Conservation (phyloP, 306 rosid species). For the Abrus precatorius region DNA sequence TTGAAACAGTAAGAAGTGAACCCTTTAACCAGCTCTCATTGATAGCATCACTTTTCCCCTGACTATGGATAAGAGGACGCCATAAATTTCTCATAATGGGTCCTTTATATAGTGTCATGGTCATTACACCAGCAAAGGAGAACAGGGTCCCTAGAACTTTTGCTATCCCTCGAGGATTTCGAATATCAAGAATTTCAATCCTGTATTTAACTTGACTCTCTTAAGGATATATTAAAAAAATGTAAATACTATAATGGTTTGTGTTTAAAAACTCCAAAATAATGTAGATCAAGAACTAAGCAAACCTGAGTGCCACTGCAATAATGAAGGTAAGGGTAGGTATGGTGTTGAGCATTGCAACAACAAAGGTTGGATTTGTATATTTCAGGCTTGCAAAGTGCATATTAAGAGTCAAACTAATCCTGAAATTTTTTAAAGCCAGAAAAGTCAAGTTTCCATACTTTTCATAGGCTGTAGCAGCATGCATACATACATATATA, state of each 20-base stretch:
- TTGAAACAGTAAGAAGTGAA: slow-evolving; percentile 69
- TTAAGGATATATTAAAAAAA: slow-evolving; percentile 18
- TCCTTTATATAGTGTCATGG: slow-evolving; percentile 84
- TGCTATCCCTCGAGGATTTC: slow-evolving; percentile 63
- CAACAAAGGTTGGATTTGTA: slow-evolving; percentile 80
- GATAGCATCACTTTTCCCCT: slow-evolving; percentile 49
- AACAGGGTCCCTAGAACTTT: slow-evolving; percentile 75
- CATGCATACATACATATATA: background rate
- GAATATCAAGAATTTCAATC: slow-evolving; percentile 65
- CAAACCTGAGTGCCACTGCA: slow-evolving; percentile 71
- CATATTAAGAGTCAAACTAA: slow-evolving; percentile 68
- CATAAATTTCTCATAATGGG: slow-evolving; percentile 58
- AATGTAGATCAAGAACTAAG: background rate
- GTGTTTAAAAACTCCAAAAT: slow-evolving; percentile 9
- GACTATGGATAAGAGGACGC: slow-evolving; percentile 65
- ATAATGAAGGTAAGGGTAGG: slow-evolving; percentile 78
- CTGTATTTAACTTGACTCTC: slow-evolving; percentile 35
- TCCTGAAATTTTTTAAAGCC: slow-evolving; percentile 52
- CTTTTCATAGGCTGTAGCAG: background rate
- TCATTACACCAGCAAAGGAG: slow-evolving; percentile 79
- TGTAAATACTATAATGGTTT: background rate
- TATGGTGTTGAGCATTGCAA: slow-evolving; percentile 74
- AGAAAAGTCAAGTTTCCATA: background rate
- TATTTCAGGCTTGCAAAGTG: slow-evolving; percentile 83
- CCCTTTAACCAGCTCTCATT: slow-evolving; percentile 80